Evolutionary conservation across 2,329 filamentous ascomycete genomes (phyloP).

Genomic region (Coniochaeta sp.): DNA sequence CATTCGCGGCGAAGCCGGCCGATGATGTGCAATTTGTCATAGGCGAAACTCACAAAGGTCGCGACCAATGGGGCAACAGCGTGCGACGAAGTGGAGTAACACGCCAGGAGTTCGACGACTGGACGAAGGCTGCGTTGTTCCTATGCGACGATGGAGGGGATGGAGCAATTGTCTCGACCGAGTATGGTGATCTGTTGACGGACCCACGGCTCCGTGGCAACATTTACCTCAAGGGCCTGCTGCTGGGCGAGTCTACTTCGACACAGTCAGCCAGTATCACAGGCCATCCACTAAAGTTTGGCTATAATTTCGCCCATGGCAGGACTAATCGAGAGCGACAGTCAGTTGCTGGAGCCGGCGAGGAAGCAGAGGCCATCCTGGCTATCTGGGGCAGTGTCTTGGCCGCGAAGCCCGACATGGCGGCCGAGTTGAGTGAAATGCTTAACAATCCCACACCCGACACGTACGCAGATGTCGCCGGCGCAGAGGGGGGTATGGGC

Average conservation of each 20-base stretch:
- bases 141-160: constrained; percentile 5
- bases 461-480: constrained; percentile 14
- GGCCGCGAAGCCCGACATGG: constrained; percentile 3
- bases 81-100: constrained; percentile 3
- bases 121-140: constrained; percentile 15
- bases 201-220: constrained; percentile 10
- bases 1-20: constrained; percentile 4
- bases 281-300: constrained; percentile 11
- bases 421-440: constrained; percentile 9
- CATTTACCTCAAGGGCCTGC: constrained; percentile 16
- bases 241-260: constrained; percentile 9
- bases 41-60: constrained; percentile 8
- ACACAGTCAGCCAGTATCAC: constrained; percentile 15
- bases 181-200: constrained; percentile 14
- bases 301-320: constrained; percentile 16
- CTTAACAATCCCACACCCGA: constrained; percentile 8
- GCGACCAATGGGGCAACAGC: constrained; percentile 6
- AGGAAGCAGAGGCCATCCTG: constrained; percentile 12
- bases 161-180: constrained; percentile 2
- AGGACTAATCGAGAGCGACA: constrained; percentile 15
- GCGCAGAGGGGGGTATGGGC: constrained; percentile 6
- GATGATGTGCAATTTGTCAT: constrained; percentile 16
- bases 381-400: constrained; percentile 14
- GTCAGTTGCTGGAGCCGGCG: constrained; percentile 7
- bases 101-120: constrained; percentile 9